Conservation (phyloP, 2,329 filamentous ascomycete species). For the Aspergillus aculeatus region DNA sequence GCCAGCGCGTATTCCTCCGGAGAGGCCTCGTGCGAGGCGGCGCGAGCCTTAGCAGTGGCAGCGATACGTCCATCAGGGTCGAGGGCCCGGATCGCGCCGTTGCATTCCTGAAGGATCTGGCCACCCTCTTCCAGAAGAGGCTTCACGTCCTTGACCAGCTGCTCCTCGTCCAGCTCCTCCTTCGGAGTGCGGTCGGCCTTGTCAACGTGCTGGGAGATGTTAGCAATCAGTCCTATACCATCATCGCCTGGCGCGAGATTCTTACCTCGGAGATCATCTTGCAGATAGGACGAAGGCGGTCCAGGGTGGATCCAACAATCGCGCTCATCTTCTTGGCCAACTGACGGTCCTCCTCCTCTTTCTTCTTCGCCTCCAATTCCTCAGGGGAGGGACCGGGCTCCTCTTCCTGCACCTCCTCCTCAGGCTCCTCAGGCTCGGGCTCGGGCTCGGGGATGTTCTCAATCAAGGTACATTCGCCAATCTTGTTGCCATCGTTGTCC, state of each 20-base stretch:
- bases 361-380: constrained; percentile 55
- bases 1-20: constrained; percentile 84
- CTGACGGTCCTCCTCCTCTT: constrained; percentile 68
- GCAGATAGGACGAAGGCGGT: constrained; percentile 80
- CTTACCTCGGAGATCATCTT: constrained; percentile 78
- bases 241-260: background rate
- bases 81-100: constrained; percentile 80
- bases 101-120: constrained; percentile 79
- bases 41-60: constrained; percentile 78
- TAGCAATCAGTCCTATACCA: constrained; percentile 8
- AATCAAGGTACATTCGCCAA: constrained; percentile 62
- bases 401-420: constrained; percentile 34
- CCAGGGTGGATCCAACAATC: constrained; percentile 74
- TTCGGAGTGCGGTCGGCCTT: constrained; percentile 75
- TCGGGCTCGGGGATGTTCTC: constrained; percentile 53
- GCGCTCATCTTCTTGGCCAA: constrained; percentile 72
- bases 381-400: constrained; percentile 39
- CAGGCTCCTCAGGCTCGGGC: constrained; percentile 36
- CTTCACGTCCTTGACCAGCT: constrained; percentile 80
- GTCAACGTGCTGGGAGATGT: constrained; percentile 64
- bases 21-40: constrained; percentile 70
- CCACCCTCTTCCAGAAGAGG: constrained; percentile 85
- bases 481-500: constrained; percentile 61
- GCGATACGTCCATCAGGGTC: constrained; percentile 87
- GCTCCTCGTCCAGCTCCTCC: constrained; percentile 86